A percentile compares a stretch with the other conserved stretches of the same genome.
phyloP scores from a whole-genome alignment of 331 rosid species.

The Saraca asoca region DNA sequence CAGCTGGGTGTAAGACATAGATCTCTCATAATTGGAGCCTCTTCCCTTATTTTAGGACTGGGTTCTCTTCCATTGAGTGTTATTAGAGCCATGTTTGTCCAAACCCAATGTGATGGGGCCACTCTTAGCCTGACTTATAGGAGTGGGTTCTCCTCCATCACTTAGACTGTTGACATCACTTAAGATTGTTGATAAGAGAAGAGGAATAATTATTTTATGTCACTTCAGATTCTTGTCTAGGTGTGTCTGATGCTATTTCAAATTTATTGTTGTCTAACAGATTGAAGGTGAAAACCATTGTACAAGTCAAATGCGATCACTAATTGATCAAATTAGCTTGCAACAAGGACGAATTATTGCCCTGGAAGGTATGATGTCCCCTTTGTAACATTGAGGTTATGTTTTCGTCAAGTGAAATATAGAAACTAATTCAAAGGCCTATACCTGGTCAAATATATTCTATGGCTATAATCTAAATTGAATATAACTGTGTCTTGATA shows the following conservation, averaged over 20 bases:
- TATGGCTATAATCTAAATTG: background rate
- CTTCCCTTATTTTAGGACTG: too few relatives aligned
- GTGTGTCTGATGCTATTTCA: background rate
- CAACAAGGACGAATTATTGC: conserved; percentile 77
- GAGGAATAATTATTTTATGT: too few relatives aligned
- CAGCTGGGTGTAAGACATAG: too few relatives aligned
- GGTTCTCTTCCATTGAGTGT: too few relatives aligned
- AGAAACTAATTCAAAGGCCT: conserved; percentile 3
- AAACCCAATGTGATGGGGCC: too few relatives aligned
- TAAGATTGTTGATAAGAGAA: too few relatives aligned
- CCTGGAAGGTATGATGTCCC: conserved; percentile 60
- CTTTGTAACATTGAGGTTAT: background rate
- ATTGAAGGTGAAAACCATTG: conserved; percentile 80
- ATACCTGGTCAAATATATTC: background rate
- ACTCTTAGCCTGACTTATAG: too few relatives aligned
- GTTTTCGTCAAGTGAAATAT: background rate
- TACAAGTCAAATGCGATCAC: conserved; percentile 67
- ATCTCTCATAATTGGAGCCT: background rate
- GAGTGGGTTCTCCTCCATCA: too few relatives aligned
- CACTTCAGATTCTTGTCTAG: background rate
- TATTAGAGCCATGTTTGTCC: too few relatives aligned
- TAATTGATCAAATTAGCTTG: conserved; percentile 85
- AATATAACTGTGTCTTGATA: background rate
- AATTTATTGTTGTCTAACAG: conserved; percentile 43
- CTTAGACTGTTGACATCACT: too few relatives aligned